Evolutionary conservation across 192 early-diverging fungal genomes (phyloP).

Genomic region (Rhizophagus sp.): DNA sequence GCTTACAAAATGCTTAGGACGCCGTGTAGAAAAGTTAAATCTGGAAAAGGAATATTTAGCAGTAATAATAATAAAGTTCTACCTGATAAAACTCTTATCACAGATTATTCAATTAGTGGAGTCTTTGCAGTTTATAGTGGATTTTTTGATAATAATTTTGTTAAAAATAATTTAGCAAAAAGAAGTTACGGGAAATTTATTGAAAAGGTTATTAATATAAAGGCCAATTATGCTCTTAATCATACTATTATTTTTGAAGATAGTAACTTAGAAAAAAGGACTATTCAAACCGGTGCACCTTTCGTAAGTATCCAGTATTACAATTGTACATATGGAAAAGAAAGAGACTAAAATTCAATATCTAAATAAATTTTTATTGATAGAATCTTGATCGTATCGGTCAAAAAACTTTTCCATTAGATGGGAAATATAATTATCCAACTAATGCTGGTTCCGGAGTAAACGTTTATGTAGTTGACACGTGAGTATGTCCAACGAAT

Average conservation of each 20-base stretch:
- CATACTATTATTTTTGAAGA: too few relatives aligned
- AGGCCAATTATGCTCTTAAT: too few relatives aligned
- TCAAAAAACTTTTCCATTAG: background rate
- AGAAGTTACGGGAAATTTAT: background rate
- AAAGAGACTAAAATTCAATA: too few relatives aligned
- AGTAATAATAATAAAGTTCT: too few relatives aligned
- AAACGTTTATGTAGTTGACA: slow-evolving; percentile 53
- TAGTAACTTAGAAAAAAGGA: background rate
- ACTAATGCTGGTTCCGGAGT: slow-evolving; percentile 38
- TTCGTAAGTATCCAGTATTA: background rate
- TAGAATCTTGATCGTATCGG: slow-evolving; percentile 19
- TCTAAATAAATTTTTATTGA: too few relatives aligned
- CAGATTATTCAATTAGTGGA: too few relatives aligned
- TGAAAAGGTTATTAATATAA: background rate
- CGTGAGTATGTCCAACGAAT: slow-evolving; percentile 28
- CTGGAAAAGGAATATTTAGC: too few relatives aligned
- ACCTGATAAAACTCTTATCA: too few relatives aligned
- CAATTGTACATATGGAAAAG: background rate
- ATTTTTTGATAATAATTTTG: background rate
- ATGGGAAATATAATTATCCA: slow-evolving; percentile 71
- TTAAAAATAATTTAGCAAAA: background rate
- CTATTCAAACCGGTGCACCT: background rate
- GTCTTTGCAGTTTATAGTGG: too few relatives aligned
- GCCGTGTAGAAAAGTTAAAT: too few relatives aligned
- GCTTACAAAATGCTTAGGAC: too few relatives aligned